Conservation (phyloP, 2,329 filamentous ascomycete genomes). For the Diplodia intermedia region DNA sequence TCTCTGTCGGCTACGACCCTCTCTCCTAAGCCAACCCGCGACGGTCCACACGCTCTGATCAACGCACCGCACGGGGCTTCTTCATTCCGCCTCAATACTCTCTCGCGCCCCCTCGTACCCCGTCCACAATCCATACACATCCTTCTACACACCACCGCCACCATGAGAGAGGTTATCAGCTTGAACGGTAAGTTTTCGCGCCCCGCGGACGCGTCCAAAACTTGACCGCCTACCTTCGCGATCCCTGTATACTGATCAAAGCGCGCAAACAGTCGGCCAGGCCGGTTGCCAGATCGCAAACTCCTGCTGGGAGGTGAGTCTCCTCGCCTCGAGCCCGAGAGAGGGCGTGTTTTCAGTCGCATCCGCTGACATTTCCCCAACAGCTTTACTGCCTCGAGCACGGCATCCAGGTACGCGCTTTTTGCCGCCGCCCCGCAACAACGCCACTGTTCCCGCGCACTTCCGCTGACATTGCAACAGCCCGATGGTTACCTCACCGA, state of each 20-base stretch:
- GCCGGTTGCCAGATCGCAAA: constrained; percentile 99
- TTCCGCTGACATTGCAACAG: constrained; percentile 58
- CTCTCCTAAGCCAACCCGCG: constrained; percentile 23
- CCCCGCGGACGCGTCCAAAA: constrained; percentile 50
- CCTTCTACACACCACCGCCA: constrained; percentile 19
- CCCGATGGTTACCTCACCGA: constrained; percentile 98
- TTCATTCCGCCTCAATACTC: constrained; percentile 32
- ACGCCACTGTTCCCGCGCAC: constrained; percentile 18
- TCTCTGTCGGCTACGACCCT: constrained; percentile 20
- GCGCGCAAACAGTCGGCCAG: constrained; percentile 83
- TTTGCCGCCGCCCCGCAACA: constrained; percentile 22
- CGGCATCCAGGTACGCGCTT: constrained; percentile 85
- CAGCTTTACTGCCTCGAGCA: constrained; percentile 99
- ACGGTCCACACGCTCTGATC: constrained; percentile 31
- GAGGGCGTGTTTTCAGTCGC: neutral
- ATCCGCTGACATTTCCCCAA: constrained; percentile 12
- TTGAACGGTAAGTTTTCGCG: constrained; percentile 81
- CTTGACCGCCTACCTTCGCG: constrained; percentile 44
- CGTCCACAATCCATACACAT: constrained; percentile 12
- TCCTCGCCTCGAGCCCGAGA: constrained; percentile 20
- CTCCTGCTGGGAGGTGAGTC: constrained; percentile 99
- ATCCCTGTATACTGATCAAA: constrained; percentile 59
- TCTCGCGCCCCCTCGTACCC: constrained; percentile 25
- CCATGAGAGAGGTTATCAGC: constrained; percentile 98
- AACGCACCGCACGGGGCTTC: constrained; percentile 30